Conservation (phyloP, 1,284 basidiomycete species). For the Sphagnurus paluster region DNA sequence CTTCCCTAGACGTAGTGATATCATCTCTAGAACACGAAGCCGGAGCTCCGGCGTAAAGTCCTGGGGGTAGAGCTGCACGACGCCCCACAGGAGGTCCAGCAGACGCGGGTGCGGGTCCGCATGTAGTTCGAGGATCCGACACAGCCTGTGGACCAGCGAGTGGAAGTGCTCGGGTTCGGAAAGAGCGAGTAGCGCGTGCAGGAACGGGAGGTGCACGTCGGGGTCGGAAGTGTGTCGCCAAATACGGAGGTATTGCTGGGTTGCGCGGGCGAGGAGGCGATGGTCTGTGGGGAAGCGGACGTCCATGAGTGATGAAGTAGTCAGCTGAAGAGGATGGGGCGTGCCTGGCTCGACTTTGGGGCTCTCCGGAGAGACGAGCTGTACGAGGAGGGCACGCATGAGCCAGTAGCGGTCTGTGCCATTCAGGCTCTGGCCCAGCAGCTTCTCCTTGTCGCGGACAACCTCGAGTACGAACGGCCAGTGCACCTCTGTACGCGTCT, state of each 20-base stretch:
- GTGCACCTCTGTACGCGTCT: no score
- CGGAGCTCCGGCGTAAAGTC: conserved; percentile 22
- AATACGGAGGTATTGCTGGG: conserved; percentile 28
- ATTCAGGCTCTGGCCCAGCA: conserved; percentile 23
- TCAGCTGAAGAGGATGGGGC: conserved; percentile 6
- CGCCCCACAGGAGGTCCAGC: conserved; percentile 31
- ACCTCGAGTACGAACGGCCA: conserved; percentile 35
- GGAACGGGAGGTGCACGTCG: conserved; percentile 36
- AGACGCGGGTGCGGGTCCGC: conserved; percentile 26
- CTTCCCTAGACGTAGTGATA: conserved; percentile 24
- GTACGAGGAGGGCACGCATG: conserved; percentile 34
- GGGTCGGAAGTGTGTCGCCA: conserved; percentile 27
- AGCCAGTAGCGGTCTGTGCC: conserved; percentile 39
- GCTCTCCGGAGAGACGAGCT: conserved; percentile 13
- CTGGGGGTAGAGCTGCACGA: conserved; percentile 24
- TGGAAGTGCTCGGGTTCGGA: conserved; percentile 18
- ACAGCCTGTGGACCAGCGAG: conserved; percentile 26
- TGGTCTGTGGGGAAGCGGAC: no score
- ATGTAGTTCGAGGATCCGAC: conserved; percentile 23
- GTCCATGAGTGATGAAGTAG: no score
- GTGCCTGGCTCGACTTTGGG: conserved; percentile 13
- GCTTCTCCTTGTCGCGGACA: conserved; percentile 27
- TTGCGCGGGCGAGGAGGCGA: conserved; percentile 24
- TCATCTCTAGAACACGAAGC: conserved; percentile 23
- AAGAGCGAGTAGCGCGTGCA: conserved; percentile 29